Base-by-base conservation (phyloP, 495 filamentous ascomycete genomes). In the Penicillium longicatenatum region DNA sequence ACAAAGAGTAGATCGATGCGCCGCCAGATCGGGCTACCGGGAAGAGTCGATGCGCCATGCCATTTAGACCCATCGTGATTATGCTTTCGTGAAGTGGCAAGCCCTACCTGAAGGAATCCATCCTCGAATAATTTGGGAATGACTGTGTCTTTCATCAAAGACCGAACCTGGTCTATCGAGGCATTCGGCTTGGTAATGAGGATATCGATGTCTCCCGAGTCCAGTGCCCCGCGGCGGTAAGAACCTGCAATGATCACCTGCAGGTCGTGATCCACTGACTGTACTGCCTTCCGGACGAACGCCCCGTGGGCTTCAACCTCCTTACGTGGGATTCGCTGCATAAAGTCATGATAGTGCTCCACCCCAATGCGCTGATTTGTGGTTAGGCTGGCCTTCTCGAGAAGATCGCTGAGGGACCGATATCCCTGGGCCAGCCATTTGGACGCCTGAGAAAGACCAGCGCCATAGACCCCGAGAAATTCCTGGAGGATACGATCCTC, bases 1-100 rank as follows among this genome's bases (percentile, higher is more conserved):
- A 97, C 94, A 16, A 96, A 81, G 0, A 98, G 78, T 29, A 97
- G 83, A 67, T 98, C 94, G 57, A 97, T 89, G 2, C 92, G 82
- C 21, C 92, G 82, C 92, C 91, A 96, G 4, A 84, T 61, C 0
- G 74, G 61, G 31, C 58, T 71, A 24, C 54, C 69, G 1, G 88
- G 86, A 0, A 93, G 74, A 33, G 82, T 77, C 12, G 88, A 95
- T 43, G 91, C 93, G 3, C 94, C 94, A 57, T 96, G 91, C 92
- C 91, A 97, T 76, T 96, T 89, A 41, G 85, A 88, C 2, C 79
- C 85, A 47, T 79, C 61, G 58, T 69, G 64, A 6, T 47, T 35
- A 50, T 63, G 64, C 39, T 69, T 70, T 19, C 16, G n/a, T 37
- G 75, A 64, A 3, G 68, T 74, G 9, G 84, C 82, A 10, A 89